Conservation (phyloP, 164 flowering plant species). For the Magnolia kwangsiensis region DNA sequence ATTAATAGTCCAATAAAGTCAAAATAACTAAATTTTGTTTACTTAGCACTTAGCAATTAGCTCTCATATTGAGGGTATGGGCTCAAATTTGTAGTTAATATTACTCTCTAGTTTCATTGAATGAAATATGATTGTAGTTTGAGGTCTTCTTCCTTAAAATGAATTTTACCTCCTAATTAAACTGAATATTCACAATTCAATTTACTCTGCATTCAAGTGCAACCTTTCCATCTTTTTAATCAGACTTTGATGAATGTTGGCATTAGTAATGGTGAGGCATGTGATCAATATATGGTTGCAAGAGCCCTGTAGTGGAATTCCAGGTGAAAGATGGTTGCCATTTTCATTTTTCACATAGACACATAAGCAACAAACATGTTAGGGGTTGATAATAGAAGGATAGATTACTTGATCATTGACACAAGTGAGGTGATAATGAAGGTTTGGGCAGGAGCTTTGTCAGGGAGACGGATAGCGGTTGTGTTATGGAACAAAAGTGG, state of each 20-base stretch:
- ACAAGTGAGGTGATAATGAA: slow-evolving; percentile 9
- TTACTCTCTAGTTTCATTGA: no score
- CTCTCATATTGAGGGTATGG: background rate
- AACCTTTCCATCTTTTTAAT: no score
- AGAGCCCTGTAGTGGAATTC: background rate
- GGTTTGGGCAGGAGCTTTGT: slow-evolving; percentile 52
- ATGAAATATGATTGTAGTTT: no score
- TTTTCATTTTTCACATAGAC: background rate
- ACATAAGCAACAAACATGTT: background rate
- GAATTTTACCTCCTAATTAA: no score
- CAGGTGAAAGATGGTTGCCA: background rate
- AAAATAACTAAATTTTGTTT: background rate
- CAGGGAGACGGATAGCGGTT: slow-evolving; percentile 34
- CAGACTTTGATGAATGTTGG: no score
- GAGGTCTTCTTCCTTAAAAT: no score
- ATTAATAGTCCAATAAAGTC: background rate
- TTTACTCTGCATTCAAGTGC: no score
- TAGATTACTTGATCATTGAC: background rate
- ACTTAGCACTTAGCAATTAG: background rate
- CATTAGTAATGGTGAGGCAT: background rate
- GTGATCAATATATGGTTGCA: background rate
- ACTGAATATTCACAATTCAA: no score
- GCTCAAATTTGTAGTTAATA: background rate
- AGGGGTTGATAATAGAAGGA: background rate
- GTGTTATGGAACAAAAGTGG: slow-evolving; percentile 47